phyloP scores from a whole-genome alignment of 805 yeast genomes.

The Candida verbasci region DNA sequence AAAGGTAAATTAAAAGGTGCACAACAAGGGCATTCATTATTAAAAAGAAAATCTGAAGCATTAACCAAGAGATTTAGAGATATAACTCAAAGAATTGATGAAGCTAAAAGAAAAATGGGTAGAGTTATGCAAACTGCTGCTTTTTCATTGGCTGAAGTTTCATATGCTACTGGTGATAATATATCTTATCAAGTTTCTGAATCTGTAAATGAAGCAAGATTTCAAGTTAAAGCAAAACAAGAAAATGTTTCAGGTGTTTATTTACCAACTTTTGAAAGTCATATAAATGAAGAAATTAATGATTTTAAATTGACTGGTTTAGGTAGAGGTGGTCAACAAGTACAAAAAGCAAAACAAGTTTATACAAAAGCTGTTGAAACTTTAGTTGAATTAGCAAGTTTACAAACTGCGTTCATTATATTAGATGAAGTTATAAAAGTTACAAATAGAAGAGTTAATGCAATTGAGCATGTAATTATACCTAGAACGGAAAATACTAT shows the following conservation, averaged over 20 bases:
- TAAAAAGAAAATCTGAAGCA: conserved; percentile 96
- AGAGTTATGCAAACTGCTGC: conserved; percentile 98
- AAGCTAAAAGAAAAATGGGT: conserved; percentile 96
- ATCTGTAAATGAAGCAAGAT: conserved; percentile 84
- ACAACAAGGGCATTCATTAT: conserved; percentile 87
- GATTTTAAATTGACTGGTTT: conserved; percentile 95
- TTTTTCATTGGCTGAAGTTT: conserved; percentile 93
- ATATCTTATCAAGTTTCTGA: conserved; percentile 95
- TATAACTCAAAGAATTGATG: conserved; percentile 89
- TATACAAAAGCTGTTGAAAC: conserved; percentile 97
- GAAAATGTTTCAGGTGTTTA: conserved; percentile 96
- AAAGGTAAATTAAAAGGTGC: conserved; percentile 96
- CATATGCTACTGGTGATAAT: conserved; percentile 96
- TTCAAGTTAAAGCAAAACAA: conserved; percentile 85
- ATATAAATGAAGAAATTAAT: conserved; percentile 76
- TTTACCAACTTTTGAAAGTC: conserved; percentile 87
- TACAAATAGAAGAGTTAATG: conserved; percentile 96
- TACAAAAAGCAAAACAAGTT: conserved; percentile 87
- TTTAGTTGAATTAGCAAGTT: conserved; percentile 87
- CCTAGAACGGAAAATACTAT: conserved; percentile 98
- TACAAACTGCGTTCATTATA: conserved; percentile 95
- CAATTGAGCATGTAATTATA: conserved; percentile 95
- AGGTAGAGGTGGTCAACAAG: conserved; percentile 98
- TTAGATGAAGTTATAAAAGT: conserved; percentile 97
- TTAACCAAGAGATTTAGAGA: conserved; percentile 94